Base-by-base conservation (phyloP, 441 rosid genomes). In the Rhodomyrtus psidioides region DNA sequence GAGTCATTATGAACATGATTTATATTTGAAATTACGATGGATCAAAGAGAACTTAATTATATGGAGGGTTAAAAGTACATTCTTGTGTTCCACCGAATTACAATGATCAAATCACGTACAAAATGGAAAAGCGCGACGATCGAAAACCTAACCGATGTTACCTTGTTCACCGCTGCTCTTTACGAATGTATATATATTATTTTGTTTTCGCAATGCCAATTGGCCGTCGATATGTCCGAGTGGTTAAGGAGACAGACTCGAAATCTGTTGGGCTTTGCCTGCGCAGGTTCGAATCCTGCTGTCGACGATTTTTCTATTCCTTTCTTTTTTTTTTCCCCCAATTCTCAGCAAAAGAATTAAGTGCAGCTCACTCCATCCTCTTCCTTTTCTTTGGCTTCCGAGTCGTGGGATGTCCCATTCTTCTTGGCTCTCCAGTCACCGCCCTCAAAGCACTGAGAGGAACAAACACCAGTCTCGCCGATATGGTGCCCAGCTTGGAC, bases 281-380 rank as follows among this genome's bases (percentile, higher is more conserved):
- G 94, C 92, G 94, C 93, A 92, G 93, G 95, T 90, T 92, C 93
- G 94, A 93, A 92, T 91, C 94, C 95, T 93, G 92, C 53, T 74
- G 81, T 74, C 81, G 81, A 74, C 81, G 81, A 34, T 46, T 46
- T 10, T 28, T 7, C 1, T 4, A 1, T 16, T 3, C 0, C 3
- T 27, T 3, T 8, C 0, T 15, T 0, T 10, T 1, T 30, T 62
- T 24, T 9, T 4, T 8, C 17, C 6, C 15, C 13, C 24, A 0
- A 30, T 62, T 62, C 74, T 42, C 24, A 19, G 14, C 49, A 3
- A 84, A 44, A 60, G 85, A 74, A 84, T 84, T 84, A 0, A 88
- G 93, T 91, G 93, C 88, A 82, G 6, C 53, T 87, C 92, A 90
- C 94, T 91, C 89, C 91, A 92, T 91, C 86, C 93, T 85, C 84